Evolutionary conservation across 768 basidiomycete genomes (phyloP), one percentile per base, ranked within the genome.

Genomic region (Candolleomyces eurysporus): DNA sequence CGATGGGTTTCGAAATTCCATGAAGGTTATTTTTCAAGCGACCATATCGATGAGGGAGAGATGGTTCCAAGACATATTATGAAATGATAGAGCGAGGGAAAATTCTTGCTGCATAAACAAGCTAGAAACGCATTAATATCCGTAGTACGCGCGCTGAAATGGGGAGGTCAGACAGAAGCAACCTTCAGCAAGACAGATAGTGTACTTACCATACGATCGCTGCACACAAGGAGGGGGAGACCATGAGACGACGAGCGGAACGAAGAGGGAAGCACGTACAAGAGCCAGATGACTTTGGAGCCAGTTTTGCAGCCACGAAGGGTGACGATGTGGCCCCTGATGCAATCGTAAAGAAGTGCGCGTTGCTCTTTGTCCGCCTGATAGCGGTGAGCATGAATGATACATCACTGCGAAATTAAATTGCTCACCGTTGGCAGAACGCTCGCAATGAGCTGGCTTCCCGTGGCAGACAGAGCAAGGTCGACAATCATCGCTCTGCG

Each of bases 221-320:
- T 79, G 42, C 11, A 31, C 19, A 48, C 36, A 36, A 36, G 6
- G 19, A 16, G 57, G 49, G 10, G 39, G 26, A 51, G 52, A 48
- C 10, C 36, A 50, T 42, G 11, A 61, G 30, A 9, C 60, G 46
- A 21, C n/a, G 17, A 54, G 43, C 21, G 42, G 30, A 32, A 8
- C 59, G 31, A 45, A 22, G 19, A 45, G 26, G 30, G n/a, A 60
- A 22, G 10, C 30, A 78, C 78, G 57, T 69, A 84, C 80, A 94
- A 94, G 54, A 94, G 80, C 92, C 92, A 94, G 69, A 94, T 94
- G 68, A 94, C 91, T 70, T 92, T 93, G 0, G 92, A 93, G 30
- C 92, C 92, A 1, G 92, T 92, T 79, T 94, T 94, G 71, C 91
- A 93, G 21, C 92, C 92, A 42, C 92, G 84, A n/a, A 94, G 79